Percentiles rank a stretch among this genome's conserved stretches.
Evolutionary conservation across 495 filamentous ascomycete genomes (phyloP).

Genomic region (Aspergillus biplanus): DNA sequence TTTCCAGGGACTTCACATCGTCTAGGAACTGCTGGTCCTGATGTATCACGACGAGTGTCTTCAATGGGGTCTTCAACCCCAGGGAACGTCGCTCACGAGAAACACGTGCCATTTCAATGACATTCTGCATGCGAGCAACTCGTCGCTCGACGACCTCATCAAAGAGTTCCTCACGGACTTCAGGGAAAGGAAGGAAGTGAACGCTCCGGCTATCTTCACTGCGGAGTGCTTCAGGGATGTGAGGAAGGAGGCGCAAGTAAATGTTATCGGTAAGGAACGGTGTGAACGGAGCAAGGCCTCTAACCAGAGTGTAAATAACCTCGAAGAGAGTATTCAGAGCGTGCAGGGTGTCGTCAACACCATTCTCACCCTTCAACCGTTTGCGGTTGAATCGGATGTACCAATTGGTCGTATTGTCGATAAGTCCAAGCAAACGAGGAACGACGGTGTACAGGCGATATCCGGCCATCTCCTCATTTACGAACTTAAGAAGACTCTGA

Average conservation of each 20-base stretch:
- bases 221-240: constrained; percentile 68
- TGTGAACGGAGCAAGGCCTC: constrained; percentile 90
- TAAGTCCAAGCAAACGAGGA: constrained; percentile 80
- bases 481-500: constrained; percentile 89
- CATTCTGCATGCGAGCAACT: constrained; percentile 89
- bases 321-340: constrained; percentile 97
- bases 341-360: constrained; percentile 83
- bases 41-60: constrained; percentile 89
- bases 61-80: constrained; percentile 86
- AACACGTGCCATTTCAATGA: constrained; percentile 87
- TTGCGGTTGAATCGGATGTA: constrained; percentile 99
- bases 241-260: constrained; percentile 81
- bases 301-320: constrained; percentile 85
- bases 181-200: constrained; percentile 90
- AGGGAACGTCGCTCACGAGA: constrained; percentile 84
- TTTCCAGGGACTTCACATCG: constrained; percentile 81
- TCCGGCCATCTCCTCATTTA: constrained; percentile 93
- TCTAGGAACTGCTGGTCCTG: constrained; percentile 79
- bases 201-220: constrained; percentile 78
- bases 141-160: constrained; percentile 83
- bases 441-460: constrained; percentile 95
- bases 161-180: constrained; percentile 85
- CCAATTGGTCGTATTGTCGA: constrained; percentile 98
- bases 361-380: constrained; percentile 91
- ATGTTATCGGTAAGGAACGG: constrained; percentile 96